These are phyloP conservation scores for Annulohypoxylon bovei DNA, from an alignment of 495 filamentous ascomycete species.

Conservation along the genomic window DNA sequence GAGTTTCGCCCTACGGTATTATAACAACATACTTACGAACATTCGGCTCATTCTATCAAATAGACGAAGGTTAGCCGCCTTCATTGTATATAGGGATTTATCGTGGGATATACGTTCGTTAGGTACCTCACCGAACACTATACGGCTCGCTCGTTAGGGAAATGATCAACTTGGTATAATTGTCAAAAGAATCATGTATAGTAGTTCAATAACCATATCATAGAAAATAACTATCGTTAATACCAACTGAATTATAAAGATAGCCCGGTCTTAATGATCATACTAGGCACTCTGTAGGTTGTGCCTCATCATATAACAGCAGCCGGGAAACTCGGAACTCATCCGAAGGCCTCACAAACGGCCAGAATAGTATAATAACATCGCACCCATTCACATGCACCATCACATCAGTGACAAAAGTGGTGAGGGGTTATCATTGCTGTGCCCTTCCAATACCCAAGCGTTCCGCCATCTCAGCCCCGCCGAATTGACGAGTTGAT, in stretches of 20 bases:
- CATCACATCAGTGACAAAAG: background rate
- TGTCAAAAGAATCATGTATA: background rate
- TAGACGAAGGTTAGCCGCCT: background rate
- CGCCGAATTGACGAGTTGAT: slow-evolving; percentile 3
- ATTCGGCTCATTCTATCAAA: background rate
- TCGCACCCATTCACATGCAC: background rate
- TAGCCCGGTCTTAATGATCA: background rate
- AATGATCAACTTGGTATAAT: background rate
- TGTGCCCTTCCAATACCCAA: background rate
- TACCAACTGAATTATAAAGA: background rate
- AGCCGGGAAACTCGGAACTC: background rate
- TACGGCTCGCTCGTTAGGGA: background rate
- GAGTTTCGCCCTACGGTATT: background rate
- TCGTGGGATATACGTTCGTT: background rate
- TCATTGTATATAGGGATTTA: background rate
- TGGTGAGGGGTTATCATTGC: background rate
- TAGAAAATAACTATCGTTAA: background rate
- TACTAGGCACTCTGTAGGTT: no score
- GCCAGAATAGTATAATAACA: no score
- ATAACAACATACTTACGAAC: background rate
- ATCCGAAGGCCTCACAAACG: background rate
- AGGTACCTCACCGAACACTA: background rate
- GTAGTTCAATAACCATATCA: background rate
- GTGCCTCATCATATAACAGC: background rate
- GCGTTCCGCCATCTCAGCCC: background rate